Base-by-base conservation (phyloP, 192 early-diverging fungal genomes). In the Coemansia sp. region DNA sequence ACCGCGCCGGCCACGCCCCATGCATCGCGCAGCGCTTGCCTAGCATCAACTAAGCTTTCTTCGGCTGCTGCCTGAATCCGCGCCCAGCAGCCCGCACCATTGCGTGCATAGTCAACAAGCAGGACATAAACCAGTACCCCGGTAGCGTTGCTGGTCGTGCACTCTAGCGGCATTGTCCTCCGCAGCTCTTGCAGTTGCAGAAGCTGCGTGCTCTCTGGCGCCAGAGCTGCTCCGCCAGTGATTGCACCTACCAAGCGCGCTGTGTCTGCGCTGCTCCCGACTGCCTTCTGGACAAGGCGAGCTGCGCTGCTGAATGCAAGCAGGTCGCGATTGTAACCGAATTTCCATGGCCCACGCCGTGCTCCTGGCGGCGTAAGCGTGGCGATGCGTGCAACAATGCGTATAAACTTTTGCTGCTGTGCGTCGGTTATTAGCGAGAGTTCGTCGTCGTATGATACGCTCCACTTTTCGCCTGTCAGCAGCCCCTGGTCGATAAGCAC, bases 291-390 rank as follows among this genome's bases (percentile, higher is more conserved):
- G 61, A 74, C 76, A 9, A 74, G 57, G 25, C 86, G 86, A n/a
- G 78, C 85, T 51, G 88, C 82, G 67, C 89, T 89, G 73, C 84
- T 85, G 74, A 91, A 91, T 12, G 83, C 86, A 26, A 93, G 74
- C 38, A 91, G 61, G 55, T 93, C 90, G 28, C 89, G 83, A 73
- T 74, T 87, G 53, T 87, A 76, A 5, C 84, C 83, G 10, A 74
- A 63, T n/a, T 26, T 82, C 90, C 60, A 77, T 65, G 62, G 55
- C 12, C 70, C 71, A 31, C 52, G 21, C 28, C 66, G 64, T 12
- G 47, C 47, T 46, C 46, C 66, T 36, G 50, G 60, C 8, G 76
- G 67, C 25, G 68, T 40, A 23, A 81, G 82, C 46, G 75, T 67
- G 7, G 81, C 78, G 3, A 79, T 70, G 17, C 76, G 67, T 38